phyloP scores from a whole-genome alignment of 1,284 basidiomycete species.

The Gomphus bonarii region DNA sequence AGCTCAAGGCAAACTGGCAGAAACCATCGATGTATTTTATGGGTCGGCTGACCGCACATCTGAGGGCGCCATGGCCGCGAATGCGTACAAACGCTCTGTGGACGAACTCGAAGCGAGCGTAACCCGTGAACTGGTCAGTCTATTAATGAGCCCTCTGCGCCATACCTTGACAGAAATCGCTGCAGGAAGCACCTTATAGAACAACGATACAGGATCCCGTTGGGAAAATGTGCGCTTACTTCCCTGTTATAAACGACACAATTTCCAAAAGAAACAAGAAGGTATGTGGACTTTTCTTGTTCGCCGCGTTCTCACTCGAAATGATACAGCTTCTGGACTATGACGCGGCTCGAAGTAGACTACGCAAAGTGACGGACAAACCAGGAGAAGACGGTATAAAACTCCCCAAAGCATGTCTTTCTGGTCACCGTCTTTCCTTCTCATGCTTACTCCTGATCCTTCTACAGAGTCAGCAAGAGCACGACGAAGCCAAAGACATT shows the following conservation, averaged over 20 bases:
- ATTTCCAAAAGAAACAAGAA: slow-evolving; percentile 96
- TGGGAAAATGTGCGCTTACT: slow-evolving; percentile 94
- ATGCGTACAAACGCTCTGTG: slow-evolving; percentile 91
- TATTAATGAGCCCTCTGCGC: background rate
- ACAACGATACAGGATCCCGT: slow-evolving; percentile 93
- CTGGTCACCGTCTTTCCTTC: background rate
- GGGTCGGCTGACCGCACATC: slow-evolving; percentile 74
- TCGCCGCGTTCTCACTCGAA: slow-evolving; percentile 1
- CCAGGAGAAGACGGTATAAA: slow-evolving; percentile 90
- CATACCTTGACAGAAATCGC: background rate
- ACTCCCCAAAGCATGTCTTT: slow-evolving; percentile 59
- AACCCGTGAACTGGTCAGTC: slow-evolving; percentile 71
- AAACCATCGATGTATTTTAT: slow-evolving; percentile 93
- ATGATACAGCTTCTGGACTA: slow-evolving; percentile 79
- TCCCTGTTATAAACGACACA: slow-evolving; percentile 89
- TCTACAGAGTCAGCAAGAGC: slow-evolving; percentile 80
- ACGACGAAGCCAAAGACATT: slow-evolving; percentile 88
- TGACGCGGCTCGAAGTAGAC: slow-evolving; percentile 82
- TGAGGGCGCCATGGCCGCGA: slow-evolving; percentile 93
- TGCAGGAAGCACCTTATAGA: slow-evolving; percentile 85
- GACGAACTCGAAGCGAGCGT: slow-evolving; percentile 89
- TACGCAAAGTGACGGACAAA: slow-evolving; percentile 88
- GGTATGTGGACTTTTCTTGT: slow-evolving; percentile 32
- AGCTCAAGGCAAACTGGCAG: slow-evolving; percentile 89
- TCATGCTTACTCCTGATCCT: background rate